These are phyloP conservation scores for Yamadazyma kanchanaburiensis DNA, from an alignment of 1,139 yeast genomes.

Conservation along the genomic window DNA sequence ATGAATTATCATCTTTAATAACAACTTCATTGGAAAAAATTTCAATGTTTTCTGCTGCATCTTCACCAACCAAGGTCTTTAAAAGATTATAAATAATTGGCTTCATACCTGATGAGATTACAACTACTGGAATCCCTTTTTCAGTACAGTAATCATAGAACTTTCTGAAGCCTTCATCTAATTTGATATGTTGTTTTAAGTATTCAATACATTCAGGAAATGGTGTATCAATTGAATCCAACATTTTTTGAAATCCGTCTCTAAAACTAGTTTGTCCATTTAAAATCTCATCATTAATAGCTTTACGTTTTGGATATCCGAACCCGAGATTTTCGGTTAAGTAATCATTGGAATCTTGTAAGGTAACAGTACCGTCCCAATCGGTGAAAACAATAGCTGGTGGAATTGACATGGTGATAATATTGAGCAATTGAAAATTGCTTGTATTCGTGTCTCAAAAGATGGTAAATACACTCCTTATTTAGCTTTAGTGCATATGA, in stretches of 20 bases:
- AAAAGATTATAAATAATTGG: slow-evolving; percentile 83
- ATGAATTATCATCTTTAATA: slow-evolving; percentile 50
- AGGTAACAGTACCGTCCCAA: slow-evolving; percentile 96
- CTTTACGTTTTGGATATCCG: slow-evolving; percentile 66
- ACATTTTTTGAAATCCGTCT: slow-evolving; percentile 82
- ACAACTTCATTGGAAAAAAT: slow-evolving; percentile 80
- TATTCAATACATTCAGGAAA: slow-evolving; percentile 78
- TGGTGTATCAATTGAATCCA: slow-evolving; percentile 72
- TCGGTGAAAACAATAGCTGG: slow-evolving; percentile 88
- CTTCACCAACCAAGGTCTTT: slow-evolving; percentile 69
- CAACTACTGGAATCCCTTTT: slow-evolving; percentile 71
- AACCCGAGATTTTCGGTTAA: slow-evolving; percentile 87
- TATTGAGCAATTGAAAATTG: no score
- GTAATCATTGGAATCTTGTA: slow-evolving; percentile 86
- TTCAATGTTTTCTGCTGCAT: slow-evolving; percentile 68
- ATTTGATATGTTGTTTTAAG: slow-evolving; percentile 55
- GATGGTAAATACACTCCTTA: no score
- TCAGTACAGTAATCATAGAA: slow-evolving; percentile 78
- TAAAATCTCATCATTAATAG: slow-evolving; percentile 69
- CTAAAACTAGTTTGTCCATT: slow-evolving; percentile 68
- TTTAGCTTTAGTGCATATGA: no score
- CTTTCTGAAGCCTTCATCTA: slow-evolving; percentile 87
- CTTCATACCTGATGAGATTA: slow-evolving; percentile 88
- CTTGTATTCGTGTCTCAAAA: no score
- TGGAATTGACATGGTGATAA: slow-evolving; percentile 11